A percentile compares a stretch with the other conserved stretches of the same genome.
Conservation (phyloP, 2,329 filamentous ascomycete species). For the Byssoonygena ceratinophila region DNA sequence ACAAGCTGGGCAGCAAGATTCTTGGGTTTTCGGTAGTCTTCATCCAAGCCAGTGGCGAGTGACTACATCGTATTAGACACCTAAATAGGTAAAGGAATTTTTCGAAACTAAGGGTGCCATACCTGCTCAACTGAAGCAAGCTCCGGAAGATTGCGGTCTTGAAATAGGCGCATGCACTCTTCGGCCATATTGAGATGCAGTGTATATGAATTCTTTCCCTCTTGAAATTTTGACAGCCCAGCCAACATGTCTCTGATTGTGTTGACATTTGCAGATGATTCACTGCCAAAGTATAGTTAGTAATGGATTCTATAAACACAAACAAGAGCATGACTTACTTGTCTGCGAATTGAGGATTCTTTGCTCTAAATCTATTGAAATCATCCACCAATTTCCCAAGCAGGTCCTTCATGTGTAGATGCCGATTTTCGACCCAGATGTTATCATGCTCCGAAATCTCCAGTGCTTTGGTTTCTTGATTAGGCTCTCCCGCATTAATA, state of each 20-base stretch:
- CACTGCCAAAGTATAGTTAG: constrained; percentile 31
- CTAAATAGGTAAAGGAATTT: not conserved
- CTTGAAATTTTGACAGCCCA: constrained; percentile 84
- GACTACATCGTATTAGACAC: constrained; percentile 2
- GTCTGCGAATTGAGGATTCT: constrained; percentile 86
- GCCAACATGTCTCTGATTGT: constrained; percentile 96
- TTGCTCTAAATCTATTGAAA: constrained; percentile 80
- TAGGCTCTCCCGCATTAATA: constrained; percentile 60
- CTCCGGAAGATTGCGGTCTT: constrained; percentile 72
- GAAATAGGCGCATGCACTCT: constrained; percentile 90
- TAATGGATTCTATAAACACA: not conserved
- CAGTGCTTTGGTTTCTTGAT: constrained; percentile 76
- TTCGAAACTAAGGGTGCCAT: constrained; percentile 12
- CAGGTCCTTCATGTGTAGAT: constrained; percentile 95
- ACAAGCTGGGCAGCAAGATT: constrained; percentile 77
- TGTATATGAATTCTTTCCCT: constrained; percentile 90
- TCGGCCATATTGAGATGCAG: constrained; percentile 94
- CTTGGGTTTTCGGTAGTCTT: constrained; percentile 84
- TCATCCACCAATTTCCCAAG: constrained; percentile 87
- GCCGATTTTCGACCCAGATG: constrained; percentile 90
- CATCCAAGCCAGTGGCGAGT: constrained; percentile 81
- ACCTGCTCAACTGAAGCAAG: constrained; percentile 78
- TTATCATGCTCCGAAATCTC: constrained; percentile 83
- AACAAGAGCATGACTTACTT: constrained; percentile 30
- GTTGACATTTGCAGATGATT: constrained; percentile 65